Conservation (phyloP, 345 rosid species). For the Ailanthus altissimus region DNA sequence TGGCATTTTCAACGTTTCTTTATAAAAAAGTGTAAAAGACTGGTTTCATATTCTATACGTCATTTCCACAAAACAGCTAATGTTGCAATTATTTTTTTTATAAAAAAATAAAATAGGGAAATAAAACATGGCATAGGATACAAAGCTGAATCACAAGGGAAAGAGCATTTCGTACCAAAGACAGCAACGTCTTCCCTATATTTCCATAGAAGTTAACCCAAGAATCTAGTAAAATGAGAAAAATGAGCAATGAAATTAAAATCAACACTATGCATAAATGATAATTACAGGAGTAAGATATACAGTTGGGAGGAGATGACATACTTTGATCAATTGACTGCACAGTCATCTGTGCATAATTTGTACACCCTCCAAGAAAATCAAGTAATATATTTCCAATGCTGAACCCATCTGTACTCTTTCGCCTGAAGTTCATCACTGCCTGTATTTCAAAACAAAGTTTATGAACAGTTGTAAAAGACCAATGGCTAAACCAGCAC, state of each 20-base stretch:
- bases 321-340: slow-evolving; percentile 90
- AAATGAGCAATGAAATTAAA: slow-evolving; percentile 1
- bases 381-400: slow-evolving; percentile 89
- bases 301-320: slow-evolving; percentile 14
- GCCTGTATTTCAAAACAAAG: slow-evolving; percentile 47
- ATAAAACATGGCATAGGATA: not conserved
- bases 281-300: slow-evolving; percentile 10
- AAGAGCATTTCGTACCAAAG: slow-evolving; percentile 53
- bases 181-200: slow-evolving; percentile 81
- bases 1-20: no score
- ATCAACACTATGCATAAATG: slow-evolving; percentile 13
- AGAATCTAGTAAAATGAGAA: slow-evolving; percentile 54
- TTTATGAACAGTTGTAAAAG: not conserved
- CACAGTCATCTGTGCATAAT: slow-evolving; percentile 65
- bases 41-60: no score
- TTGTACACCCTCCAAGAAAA: slow-evolving; percentile 73
- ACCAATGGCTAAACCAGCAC: slow-evolving; percentile 8
- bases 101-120: not conserved
- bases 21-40: no score
- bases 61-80: no score
- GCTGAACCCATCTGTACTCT: slow-evolving; percentile 93
- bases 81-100: no score
- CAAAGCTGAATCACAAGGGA: not conserved
- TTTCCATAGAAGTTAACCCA: slow-evolving; percentile 98
- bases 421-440: slow-evolving; percentile 70